phyloP scores from a whole-genome alignment of 2,329 filamentous ascomycete species.

The Penicillium glabrum region DNA sequence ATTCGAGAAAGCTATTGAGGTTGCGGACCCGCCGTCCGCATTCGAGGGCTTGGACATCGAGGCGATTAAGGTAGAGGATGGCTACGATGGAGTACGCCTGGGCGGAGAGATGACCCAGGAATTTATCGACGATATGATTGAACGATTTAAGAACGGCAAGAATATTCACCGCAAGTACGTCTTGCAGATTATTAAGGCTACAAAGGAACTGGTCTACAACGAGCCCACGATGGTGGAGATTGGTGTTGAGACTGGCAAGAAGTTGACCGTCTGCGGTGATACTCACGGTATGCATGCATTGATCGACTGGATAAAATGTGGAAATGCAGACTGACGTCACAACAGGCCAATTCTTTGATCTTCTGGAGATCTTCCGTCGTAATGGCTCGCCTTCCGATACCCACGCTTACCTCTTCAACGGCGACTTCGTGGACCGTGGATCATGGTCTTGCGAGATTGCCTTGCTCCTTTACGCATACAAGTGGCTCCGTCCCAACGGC shows the following conservation, averaged over 20 bases:
- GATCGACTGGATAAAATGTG: neutral
- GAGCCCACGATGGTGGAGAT: slow-evolving; percentile 98
- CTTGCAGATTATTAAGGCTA: slow-evolving; percentile 90
- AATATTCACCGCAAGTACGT: slow-evolving; percentile 95
- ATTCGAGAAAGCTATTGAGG: slow-evolving; percentile 92
- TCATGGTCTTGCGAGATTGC: slow-evolving; percentile 99
- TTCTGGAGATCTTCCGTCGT: slow-evolving; percentile 91
- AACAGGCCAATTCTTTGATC: slow-evolving; percentile 90
- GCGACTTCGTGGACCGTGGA: slow-evolving; percentile 95
- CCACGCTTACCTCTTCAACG: slow-evolving; percentile 96
- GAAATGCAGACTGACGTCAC: slow-evolving; percentile 6
- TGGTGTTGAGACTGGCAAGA: slow-evolving; percentile 71
- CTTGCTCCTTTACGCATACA: slow-evolving; percentile 90
- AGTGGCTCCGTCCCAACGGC: slow-evolving; percentile 82
- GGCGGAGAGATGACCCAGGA: slow-evolving; percentile 87
- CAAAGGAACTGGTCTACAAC: slow-evolving; percentile 84
- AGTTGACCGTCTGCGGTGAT: slow-evolving; percentile 93
- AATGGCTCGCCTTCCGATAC: slow-evolving; percentile 83
- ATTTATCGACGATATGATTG: slow-evolving; percentile 96
- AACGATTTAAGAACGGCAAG: slow-evolving; percentile 94
- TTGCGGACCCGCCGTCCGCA: slow-evolving; percentile 87
- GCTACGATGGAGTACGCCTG: slow-evolving; percentile 81
- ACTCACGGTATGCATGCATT: slow-evolving; percentile 71
- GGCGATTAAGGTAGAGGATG: slow-evolving; percentile 75
- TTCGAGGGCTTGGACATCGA: slow-evolving; percentile 88